Percentiles rank a stretch among this genome's conserved stretches.
Conservation (phyloP, 2,329 filamentous ascomycete genomes). For the Cladosporium sp. region DNA sequence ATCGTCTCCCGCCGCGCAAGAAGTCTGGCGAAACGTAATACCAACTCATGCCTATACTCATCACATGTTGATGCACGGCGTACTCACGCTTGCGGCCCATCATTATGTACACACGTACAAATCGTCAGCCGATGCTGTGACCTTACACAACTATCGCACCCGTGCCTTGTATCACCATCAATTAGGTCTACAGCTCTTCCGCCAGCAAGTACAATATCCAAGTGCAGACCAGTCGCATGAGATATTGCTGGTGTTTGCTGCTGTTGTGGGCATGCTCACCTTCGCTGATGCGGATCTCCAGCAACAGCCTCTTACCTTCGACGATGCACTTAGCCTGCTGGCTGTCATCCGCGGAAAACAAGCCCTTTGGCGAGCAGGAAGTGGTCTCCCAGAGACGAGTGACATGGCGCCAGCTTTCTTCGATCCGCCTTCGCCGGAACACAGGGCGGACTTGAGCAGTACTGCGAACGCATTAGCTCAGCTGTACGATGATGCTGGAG, state of each 20-base stretch:
- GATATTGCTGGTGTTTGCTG: neutral
- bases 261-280: slow-evolving; percentile 4
- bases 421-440: slow-evolving; percentile 2
- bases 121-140: neutral
- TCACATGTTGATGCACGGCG: slow-evolving; percentile 25
- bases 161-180: slow-evolving; percentile 28
- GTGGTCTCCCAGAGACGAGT: neutral
- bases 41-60: slow-evolving; percentile 18
- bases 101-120: slow-evolving; percentile 20
- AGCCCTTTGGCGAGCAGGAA: slow-evolving; percentile 5
- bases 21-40: slow-evolving; percentile 23
- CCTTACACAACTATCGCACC: slow-evolving; percentile 20
- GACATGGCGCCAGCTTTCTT: neutral
- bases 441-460: neutral
- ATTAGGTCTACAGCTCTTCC: slow-evolving; percentile 22
- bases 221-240: neutral
- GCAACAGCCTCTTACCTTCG: neutral
- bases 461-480: neutral
- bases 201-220: slow-evolving; percentile 11
- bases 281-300: slow-evolving; percentile 6
- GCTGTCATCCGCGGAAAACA: slow-evolving; percentile 3
- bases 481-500: neutral
- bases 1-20: slow-evolving; percentile 16
- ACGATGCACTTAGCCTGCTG: neutral
- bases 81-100: slow-evolving; percentile 25